Evolutionary conservation across 805 yeast species (phyloP), one percentile per base, ranked within the genome.

Genomic region (Blastobotrys americana): DNA sequence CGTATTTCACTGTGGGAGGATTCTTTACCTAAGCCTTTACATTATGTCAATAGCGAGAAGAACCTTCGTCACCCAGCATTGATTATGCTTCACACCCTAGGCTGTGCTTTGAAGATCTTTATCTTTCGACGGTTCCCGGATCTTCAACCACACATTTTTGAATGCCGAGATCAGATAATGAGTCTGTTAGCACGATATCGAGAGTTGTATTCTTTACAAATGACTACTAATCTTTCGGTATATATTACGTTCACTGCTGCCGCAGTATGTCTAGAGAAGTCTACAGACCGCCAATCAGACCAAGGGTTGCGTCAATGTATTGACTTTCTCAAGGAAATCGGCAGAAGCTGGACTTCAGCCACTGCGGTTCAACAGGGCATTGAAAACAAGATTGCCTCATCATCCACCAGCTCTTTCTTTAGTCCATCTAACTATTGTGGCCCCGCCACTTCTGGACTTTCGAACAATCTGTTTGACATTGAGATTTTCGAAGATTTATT

Each of bases 211-310:
- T 27, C 51, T 5, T 31, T 51, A 28, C 40, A 45, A 20, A 38
- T 50, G 41, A 43, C 52, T 17, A 47, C 49, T 3, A 46, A 46
- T 27, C 38, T 51, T 10, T 41, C 51, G 13, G 53, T 51, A 10
- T 47, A 51, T 33, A 47, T 47, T 17, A 47, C 48, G 2, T 51
- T 51, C 40, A 51, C 55, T 6, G 53, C 51, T 3, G 47, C 52
- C 20, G 47, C 55, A 8, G 43, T 46, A 13, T 43, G 39, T n/a
- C 28, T 49, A 20, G 40, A 46, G 13, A 36, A 37, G 5, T 27
- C 25, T 3, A 36, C 34, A 5, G 25, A 33, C 10, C 44, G 33
- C 8, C 8, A 13, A 8, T 25, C 31, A 13, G 31, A 25, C 13
- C 10, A 25, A 8, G 13, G 13, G 10, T 16, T 47, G 17, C 19